A percentile compares a stretch with the other conserved stretches of the same genome.
phyloP scores from a whole-genome alignment of 2,329 filamentous ascomycete genomes.

The Orbilia blumenaviensis region DNA sequence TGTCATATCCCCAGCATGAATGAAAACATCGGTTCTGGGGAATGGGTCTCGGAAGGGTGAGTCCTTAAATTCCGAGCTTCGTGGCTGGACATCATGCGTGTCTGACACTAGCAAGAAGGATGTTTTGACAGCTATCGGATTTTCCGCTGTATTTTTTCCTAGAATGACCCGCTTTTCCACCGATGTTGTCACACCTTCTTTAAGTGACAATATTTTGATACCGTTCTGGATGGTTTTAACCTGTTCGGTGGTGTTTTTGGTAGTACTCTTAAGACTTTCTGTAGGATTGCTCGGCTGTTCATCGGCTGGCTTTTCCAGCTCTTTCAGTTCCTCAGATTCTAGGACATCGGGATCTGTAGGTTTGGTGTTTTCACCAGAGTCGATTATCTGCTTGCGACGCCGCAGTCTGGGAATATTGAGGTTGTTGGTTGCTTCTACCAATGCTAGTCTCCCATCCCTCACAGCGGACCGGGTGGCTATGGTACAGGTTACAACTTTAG shows the following conservation, averaged over 20 bases:
- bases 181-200: no score
- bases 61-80: neutral
- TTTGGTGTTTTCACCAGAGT: neutral
- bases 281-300: no score
- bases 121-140: conserved; percentile 7
- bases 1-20: conserved; percentile 79
- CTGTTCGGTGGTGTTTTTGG: no score
- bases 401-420: neutral
- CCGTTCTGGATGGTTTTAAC: neutral
- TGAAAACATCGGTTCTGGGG: conserved; percentile 75
- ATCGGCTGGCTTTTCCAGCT: no score
- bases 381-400: neutral
- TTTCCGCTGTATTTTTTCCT: no score
- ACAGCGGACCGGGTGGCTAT: neutral
- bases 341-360: neutral
- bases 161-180: no score
- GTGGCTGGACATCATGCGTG: conserved; percentile 70
- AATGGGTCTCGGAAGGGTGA: conserved; percentile 60
- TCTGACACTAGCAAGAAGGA: conserved; percentile 68
- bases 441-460: neutral
- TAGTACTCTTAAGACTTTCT: no score
- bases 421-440: neutral
- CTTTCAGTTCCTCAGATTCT: no score
- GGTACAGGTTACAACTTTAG: neutral
- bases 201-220: no score